Evolutionary conservation across 2,329 filamentous ascomycete genomes (phyloP).

Genomic region (Fusarium falciforme): DNA sequence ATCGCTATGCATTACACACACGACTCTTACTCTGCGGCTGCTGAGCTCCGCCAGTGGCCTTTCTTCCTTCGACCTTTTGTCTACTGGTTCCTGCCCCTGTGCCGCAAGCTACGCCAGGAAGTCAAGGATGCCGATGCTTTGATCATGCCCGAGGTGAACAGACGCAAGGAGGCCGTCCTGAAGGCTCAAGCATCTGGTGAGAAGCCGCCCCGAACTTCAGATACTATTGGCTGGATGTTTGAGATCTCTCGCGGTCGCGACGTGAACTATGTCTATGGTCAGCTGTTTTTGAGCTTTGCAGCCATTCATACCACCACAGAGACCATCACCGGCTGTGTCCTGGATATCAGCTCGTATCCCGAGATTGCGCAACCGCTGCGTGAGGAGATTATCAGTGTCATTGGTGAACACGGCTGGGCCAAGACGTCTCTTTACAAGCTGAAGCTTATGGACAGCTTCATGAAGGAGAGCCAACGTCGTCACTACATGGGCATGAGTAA

Average conservation of each 20-base stretch:
- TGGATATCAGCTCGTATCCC: not conserved
- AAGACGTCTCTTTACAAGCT: not conserved
- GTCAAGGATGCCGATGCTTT: not conserved
- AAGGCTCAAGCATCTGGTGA: not conserved
- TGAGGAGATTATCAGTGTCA: not conserved
- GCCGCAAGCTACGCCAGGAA: not conserved
- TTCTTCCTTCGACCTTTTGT: not conserved
- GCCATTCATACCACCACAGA: not conserved
- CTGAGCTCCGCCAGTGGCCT: not conserved
- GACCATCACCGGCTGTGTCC: not conserved
- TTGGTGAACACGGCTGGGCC: not conserved
- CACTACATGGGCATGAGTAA: not conserved
- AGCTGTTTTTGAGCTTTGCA: constrained; percentile 56
- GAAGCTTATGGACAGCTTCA: not conserved
- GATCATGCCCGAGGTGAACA: not conserved
- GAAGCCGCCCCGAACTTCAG: constrained; percentile 40
- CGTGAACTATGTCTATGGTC: constrained; percentile 57
- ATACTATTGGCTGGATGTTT: constrained; percentile 58
- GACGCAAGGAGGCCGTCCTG: not conserved
- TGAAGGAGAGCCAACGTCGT: not conserved
- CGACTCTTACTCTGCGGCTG: constrained; percentile 47
- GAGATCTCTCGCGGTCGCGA: constrained; percentile 44
- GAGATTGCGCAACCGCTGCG: not conserved
- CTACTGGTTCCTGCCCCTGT: not conserved
- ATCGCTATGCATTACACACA: constrained; percentile 57